Evolutionary conservation across 1,284 basidiomycete genomes (phyloP), one percentile per base, ranked within the genome.

Genomic region (Moniliella sp.): DNA sequence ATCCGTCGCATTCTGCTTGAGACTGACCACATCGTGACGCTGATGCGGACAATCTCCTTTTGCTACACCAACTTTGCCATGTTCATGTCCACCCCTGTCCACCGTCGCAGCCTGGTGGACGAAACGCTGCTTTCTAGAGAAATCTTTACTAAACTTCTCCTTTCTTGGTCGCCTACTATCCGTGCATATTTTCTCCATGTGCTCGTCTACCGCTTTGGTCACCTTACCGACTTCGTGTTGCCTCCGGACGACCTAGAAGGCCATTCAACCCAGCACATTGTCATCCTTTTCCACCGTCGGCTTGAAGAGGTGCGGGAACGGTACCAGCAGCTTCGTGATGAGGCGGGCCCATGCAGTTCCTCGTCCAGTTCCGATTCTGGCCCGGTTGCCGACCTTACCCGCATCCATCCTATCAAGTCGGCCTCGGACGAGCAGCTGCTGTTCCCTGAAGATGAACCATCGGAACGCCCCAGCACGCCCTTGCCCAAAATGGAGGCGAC

Each of bases 81-180:
- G 4, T 35, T 55, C 21, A 48, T 43, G 1, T 39, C 40, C 18
- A 48, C 43, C 4, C 33, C 34, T 14, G 35, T 37, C 25, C 40
- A 52, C 21, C 47, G 51, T 15, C 23, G 30, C 43, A 25, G 52
- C 52, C 34, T 55, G 46, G n/a, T n/a, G 36, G 49, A 55, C 25
- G 43, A 52, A 32, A 55, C 50, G 27, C 29, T 55, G 25, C 42
- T 55, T 29, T 40, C 52, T 18, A 39, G 45, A 4, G 30, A 15
- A 17, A 37, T 55, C 17, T 54, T 54, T 36, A 37, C 51, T 19
- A 54, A 54, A 41, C 46, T 54, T 15, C 52, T 54, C 42, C 33
- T 54, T 3, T 54, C 51, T 15, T 54, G 51, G 51, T 54, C 51
- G 11, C 50, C 52, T 33, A 54, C 51, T 19, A 54, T 54, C 21